Evolutionary conservation across 371 early-diverging fungal species (phyloP).

Genomic region (Encephalitozoon cuniculi): DNA sequence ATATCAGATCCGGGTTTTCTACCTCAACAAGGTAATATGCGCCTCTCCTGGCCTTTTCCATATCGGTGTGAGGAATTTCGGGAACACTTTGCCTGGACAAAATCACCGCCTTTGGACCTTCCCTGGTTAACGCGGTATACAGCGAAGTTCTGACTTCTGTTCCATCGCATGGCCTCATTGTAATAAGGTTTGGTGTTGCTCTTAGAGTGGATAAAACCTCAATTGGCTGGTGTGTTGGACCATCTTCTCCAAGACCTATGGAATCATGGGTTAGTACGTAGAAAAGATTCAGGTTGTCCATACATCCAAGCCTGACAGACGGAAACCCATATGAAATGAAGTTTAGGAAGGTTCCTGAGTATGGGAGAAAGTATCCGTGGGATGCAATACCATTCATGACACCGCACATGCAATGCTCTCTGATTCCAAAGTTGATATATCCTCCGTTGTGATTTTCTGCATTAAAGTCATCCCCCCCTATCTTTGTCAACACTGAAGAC

Average conservation of each 20-base stretch:
- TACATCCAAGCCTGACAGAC: conserved; percentile 78
- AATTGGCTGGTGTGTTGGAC: conserved; percentile 97
- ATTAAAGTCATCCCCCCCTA: conserved; percentile 81
- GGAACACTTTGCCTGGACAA: conserved; percentile 88
- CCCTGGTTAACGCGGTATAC: conserved; percentile 44
- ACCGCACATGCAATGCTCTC: conserved; percentile 96
- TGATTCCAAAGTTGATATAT: conserved; percentile 87
- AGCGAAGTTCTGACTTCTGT: conserved; percentile 67
- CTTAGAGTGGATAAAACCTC: conserved; percentile 85
- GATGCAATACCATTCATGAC: conserved; percentile 83
- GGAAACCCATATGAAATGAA: conserved; percentile 75
- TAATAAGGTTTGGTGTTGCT: conserved; percentile 79
- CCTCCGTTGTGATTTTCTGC: conserved; percentile 67
- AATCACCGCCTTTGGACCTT: conserved; percentile 74
- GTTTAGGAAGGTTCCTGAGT: conserved; percentile 88
- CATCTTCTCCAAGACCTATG: conserved; percentile 90
- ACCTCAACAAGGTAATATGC: conserved; percentile 63
- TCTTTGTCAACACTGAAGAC: conserved; percentile 83
- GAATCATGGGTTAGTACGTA: conserved; percentile 98
- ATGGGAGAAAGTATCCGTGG: conserved; percentile 75
- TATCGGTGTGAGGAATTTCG: conserved; percentile 70
- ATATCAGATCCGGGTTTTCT: conserved; percentile 66
- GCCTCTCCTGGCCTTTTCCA: conserved; percentile 63
- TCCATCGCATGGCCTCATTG: conserved; percentile 86
- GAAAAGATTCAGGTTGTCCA: conserved; percentile 74